phyloP scores from a whole-genome alignment of 164 flowering plant species.

The Umbilicus rupestris region DNA sequence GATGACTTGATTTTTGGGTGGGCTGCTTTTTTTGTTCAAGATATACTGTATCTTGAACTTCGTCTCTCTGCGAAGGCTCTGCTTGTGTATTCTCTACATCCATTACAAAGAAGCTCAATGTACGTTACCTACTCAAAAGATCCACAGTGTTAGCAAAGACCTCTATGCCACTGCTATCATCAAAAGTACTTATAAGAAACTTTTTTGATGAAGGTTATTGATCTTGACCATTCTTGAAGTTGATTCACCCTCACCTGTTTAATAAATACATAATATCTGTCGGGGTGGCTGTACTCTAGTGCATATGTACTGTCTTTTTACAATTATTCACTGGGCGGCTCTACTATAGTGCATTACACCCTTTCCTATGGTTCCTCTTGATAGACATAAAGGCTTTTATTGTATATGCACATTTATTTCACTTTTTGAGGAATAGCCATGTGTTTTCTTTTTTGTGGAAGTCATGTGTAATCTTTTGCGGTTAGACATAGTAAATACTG shows the following conservation, averaged over 20 bases:
- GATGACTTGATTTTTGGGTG: not conserved
- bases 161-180: not conserved
- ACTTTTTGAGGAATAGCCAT: not conserved
- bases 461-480: no score
- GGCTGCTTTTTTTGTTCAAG: not conserved
- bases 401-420: not conserved
- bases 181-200: not conserved
- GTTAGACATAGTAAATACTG: no score
- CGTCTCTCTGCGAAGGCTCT: not conserved
- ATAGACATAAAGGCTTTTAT: no score
- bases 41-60: not conserved
- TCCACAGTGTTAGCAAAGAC: not conserved
- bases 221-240: not conserved
- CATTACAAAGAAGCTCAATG: not conserved
- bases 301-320: no score
- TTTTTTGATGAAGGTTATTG: not conserved
- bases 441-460: not conserved
- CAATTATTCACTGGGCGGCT: no score
- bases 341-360: no score
- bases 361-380: no score
- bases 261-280: not conserved
- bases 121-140: not conserved
- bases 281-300: no score
- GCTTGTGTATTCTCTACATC: not conserved
- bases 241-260: not conserved